Evolutionary conservation across 495 filamentous ascomycete genomes (phyloP).

Genomic region (Neurospora terricola): DNA sequence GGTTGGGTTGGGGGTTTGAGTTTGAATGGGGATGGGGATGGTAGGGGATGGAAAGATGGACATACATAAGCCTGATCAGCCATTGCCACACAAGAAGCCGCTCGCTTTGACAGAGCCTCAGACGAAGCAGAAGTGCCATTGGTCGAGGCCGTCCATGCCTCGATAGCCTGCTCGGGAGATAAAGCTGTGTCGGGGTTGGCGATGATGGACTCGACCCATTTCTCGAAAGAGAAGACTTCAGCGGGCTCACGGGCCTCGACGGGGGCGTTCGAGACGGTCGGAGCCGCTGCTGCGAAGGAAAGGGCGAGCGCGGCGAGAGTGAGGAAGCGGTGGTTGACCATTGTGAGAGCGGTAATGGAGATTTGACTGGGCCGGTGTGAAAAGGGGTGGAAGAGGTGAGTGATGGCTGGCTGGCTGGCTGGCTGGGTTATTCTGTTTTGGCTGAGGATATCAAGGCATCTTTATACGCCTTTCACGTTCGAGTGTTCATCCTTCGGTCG

Average conservation of each 20-base stretch:
- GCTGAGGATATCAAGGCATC: neutral
- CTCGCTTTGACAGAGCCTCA: neutral
- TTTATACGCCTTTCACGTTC: neutral
- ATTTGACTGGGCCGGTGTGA: neutral
- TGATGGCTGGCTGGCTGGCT: neutral
- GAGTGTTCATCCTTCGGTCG: neutral
- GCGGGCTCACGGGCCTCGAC: neutral
- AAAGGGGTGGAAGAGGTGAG: neutral
- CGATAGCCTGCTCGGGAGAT: neutral
- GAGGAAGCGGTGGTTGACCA: neutral
- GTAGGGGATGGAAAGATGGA: neutral
- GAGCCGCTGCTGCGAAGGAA: neutral
- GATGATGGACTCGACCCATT: constrained; percentile 1
- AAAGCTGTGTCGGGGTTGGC: constrained; percentile 1
- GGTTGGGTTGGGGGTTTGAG: no score
- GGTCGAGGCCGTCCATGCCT: neutral
- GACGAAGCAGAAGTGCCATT: neutral
- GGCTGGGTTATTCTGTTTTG: neutral
- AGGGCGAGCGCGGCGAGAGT: neutral
- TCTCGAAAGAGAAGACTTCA: neutral
- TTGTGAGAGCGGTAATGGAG: neutral
- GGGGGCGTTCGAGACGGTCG: neutral
- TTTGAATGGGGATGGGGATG: neutral
- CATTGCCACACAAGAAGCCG: neutral
- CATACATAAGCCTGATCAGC: neutral